phyloP scores from a whole-genome alignment of 352 stramenopile genomes.

The Peronospora farinosa region DNA sequence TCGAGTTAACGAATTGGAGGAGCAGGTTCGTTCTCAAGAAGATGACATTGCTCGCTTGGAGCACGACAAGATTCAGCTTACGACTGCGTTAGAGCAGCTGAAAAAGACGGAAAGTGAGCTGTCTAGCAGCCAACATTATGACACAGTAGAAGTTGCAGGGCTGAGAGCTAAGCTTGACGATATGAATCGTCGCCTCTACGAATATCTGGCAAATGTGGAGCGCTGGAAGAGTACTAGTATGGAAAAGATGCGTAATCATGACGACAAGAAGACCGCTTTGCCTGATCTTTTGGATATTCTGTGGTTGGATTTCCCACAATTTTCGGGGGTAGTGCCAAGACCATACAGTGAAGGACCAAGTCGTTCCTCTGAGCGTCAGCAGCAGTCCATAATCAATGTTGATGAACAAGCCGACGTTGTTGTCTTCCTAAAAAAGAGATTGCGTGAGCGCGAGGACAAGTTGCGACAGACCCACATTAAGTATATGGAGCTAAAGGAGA shows the following conservation, averaged over 20 bases:
- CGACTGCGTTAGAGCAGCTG: conserved; percentile 25
- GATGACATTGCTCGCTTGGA: conserved; percentile 28
- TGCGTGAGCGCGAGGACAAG: conserved; percentile 56
- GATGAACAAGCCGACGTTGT: conserved; percentile 30
- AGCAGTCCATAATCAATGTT: neutral
- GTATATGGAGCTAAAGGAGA: conserved; percentile 68
- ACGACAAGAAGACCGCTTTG: conserved; percentile 22
- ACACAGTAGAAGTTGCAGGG: conserved; percentile 11
- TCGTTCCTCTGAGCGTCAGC: conserved; percentile 3
- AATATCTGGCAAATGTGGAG: conserved; percentile 45
- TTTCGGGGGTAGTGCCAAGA: conserved; percentile 19
- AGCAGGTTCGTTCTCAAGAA: conserved; percentile 33
- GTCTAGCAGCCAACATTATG: conserved; percentile 3
- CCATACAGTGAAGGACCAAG: conserved; percentile 8
- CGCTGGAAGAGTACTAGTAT: conserved; percentile 49
- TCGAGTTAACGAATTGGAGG: conserved; percentile 23
- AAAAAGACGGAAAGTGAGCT: conserved; percentile 7
- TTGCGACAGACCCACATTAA: conserved; percentile 50
- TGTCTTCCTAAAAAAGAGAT: conserved; percentile 50
- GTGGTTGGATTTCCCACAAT: conserved; percentile 54
- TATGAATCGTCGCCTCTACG: conserved; percentile 33
- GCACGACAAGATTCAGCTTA: conserved; percentile 33
- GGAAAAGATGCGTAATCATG: conserved; percentile 32
- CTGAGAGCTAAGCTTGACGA: conserved; percentile 36
- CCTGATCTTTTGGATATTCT: conserved; percentile 36